These are phyloP conservation scores for Chlorella sp. DNA, from an alignment of 139 green algal genomes.

Conservation along the genomic window DNA sequence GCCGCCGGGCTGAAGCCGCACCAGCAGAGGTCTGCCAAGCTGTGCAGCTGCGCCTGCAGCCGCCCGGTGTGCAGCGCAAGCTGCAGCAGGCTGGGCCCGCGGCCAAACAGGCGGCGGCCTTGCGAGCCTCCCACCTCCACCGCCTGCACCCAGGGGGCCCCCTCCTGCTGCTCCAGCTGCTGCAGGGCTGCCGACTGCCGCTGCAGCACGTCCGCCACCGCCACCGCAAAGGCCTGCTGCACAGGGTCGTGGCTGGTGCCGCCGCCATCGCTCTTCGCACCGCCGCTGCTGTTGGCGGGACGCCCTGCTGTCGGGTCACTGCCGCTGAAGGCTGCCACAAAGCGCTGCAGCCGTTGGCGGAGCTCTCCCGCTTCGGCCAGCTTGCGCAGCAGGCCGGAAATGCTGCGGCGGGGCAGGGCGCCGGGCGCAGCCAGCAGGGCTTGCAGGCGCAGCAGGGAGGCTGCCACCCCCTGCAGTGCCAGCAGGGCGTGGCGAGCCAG, in stretches of 20 bases:
- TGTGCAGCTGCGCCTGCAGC: conserved; percentile 26
- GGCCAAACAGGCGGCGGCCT: neutral
- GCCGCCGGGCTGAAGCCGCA: neutral
- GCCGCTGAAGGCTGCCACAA: conserved; percentile 8
- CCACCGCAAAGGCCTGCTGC: conserved; percentile 19
- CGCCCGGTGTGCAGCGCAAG: conserved; percentile 16
- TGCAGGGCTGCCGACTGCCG: conserved; percentile 21
- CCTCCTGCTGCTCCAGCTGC: conserved; percentile 31
- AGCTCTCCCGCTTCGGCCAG: conserved; percentile 17
- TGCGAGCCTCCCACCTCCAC: neutral
- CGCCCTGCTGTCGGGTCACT: neutral
- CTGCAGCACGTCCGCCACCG: conserved; percentile 16
- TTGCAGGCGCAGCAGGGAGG: conserved; percentile 13
- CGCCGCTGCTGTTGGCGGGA: neutral
- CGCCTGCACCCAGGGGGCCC: neutral
- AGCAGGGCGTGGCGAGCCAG: conserved; percentile 19
- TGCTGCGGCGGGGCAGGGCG: conserved; percentile 16
- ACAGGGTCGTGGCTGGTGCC: neutral
- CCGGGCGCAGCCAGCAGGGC: conserved; percentile 14
- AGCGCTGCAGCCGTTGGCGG: conserved; percentile 16
- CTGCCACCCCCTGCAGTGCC: conserved; percentile 24
- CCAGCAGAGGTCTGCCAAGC: conserved; percentile 34
- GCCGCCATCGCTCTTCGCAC: neutral
- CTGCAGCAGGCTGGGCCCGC: conserved; percentile 21
- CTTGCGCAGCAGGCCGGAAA: neutral